These are phyloP conservation scores for Nothophoma quercina DNA, from an alignment of 2,329 filamentous ascomycete species.

Conservation along the genomic window DNA sequence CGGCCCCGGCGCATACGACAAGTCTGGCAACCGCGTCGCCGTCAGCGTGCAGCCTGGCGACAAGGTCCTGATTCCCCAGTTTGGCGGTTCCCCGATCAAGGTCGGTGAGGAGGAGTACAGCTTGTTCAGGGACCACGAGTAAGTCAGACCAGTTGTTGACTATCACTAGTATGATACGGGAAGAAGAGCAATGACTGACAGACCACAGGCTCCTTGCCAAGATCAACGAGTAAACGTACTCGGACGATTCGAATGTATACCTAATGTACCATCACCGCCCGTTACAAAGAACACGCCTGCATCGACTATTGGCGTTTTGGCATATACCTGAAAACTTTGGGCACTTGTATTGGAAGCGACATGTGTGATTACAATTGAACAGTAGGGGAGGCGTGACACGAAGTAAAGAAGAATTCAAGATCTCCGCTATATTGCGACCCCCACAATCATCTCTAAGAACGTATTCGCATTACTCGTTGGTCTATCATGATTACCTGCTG, in stretches of 20 bases:
- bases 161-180: no score
- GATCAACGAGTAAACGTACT: slow-evolving; percentile 83
- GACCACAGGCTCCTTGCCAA: slow-evolving; percentile 85
- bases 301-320: slow-evolving; percentile 41
- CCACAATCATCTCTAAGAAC: not conserved
- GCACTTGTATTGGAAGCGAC: slow-evolving; percentile 25
- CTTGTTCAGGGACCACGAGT: slow-evolving; percentile 98
- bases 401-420: slow-evolving; percentile 23
- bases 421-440: slow-evolving; percentile 23
- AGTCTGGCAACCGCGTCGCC: slow-evolving; percentile 84
- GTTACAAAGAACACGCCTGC: slow-evolving; percentile 36
- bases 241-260: slow-evolving; percentile 26
- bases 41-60: slow-evolving; percentile 86
- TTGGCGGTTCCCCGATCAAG: slow-evolving; percentile 93
- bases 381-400: slow-evolving; percentile 4
- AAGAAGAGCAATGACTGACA: not conserved
- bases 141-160: no score
- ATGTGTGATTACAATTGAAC: slow-evolving; percentile 19
- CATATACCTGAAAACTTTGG: slow-evolving; percentile 20
- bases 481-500: not conserved
- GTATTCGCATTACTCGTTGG: not conserved
- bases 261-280: slow-evolving; percentile 41
- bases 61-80: slow-evolving; percentile 96
- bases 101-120: slow-evolving; percentile 96
- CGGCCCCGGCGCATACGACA: slow-evolving; percentile 86